A percentile compares a stretch with the other conserved stretches of the same genome.
Conservation (phyloP, 352 stramenopile species). For the Paralagenidium karlingii region DNA sequence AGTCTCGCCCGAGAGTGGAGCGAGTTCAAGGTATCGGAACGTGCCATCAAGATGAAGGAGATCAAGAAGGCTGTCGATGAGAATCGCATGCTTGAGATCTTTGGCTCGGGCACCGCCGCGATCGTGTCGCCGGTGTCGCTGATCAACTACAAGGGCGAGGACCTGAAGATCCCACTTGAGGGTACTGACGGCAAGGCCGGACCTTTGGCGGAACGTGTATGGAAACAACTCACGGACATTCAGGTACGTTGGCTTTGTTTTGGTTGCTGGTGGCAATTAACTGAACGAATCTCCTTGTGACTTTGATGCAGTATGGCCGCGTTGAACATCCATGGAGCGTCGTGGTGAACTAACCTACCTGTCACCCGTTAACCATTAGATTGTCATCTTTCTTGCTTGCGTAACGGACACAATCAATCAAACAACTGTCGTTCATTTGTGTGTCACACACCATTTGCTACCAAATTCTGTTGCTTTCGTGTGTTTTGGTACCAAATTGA, state of each 20-base stretch:
- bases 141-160: constrained; percentile 91
- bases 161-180: constrained; percentile 86
- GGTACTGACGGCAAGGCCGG: constrained; percentile 73
- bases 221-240: constrained; percentile 85
- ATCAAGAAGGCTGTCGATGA: constrained; percentile 86
- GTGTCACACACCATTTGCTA: too few species aligned
- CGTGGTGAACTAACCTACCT: constrained; percentile 32
- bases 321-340: constrained; percentile 39
- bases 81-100: constrained; percentile 88
- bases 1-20: constrained; percentile 84
- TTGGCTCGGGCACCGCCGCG: constrained; percentile 92
- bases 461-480: too few species aligned
- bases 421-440: too few species aligned
- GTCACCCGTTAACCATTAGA: too few species aligned
- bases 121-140: constrained; percentile 89
- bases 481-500: too few species aligned
- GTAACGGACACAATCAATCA: too few species aligned
- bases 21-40: constrained; percentile 92
- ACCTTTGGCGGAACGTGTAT: constrained; percentile 79
- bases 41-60: constrained; percentile 91
- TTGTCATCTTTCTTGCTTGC: too few species aligned
- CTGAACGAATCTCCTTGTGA: background rate
- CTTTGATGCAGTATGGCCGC: constrained; percentile 23
- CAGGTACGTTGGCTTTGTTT: constrained; percentile 15
- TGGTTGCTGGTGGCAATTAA: background rate